Conservation (phyloP, 2,329 filamentous ascomycete species). For the Microascus cirrosus region DNA sequence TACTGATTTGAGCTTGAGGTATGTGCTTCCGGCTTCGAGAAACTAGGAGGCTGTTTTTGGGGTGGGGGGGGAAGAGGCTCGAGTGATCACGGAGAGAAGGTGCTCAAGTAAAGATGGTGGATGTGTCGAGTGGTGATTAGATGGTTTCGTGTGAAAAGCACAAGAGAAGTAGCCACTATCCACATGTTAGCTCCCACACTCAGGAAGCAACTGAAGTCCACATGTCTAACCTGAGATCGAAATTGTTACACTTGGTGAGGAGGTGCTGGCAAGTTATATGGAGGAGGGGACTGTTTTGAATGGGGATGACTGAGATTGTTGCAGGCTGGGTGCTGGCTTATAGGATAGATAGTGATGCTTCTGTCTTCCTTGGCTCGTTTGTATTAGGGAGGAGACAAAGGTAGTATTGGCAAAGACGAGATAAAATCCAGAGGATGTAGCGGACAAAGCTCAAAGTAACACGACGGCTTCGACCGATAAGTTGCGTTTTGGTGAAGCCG, state of each 20-base stretch:
- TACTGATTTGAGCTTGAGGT: conserved; percentile 4
- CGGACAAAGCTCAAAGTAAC: neutral
- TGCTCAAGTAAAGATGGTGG: neutral
- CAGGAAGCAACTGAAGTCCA: neutral
- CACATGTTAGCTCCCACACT: neutral
- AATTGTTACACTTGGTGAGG: conserved; percentile 31
- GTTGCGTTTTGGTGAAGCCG: neutral
- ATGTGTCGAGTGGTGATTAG: neutral
- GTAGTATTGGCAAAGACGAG: neutral
- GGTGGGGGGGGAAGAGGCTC: neutral
- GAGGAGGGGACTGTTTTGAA: conserved; percentile 5
- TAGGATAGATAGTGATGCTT: neutral
- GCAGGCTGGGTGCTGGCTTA: neutral
- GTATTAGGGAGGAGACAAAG: neutral
- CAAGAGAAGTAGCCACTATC: neutral
- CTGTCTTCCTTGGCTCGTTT: neutral
- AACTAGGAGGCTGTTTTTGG: neutral
- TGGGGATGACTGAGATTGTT: neutral
- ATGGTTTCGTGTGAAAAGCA: neutral
- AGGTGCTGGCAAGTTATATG: conserved; percentile 26
- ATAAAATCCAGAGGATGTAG: neutral
- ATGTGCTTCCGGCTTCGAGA: neutral
- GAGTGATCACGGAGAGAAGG: neutral
- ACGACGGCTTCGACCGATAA: neutral
- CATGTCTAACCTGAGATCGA: conserved; percentile 18